Evolutionary conservation across 805 yeast species (phyloP), one percentile per base, ranked within the genome.

Genomic region (Tetrapisispora phaffii): DNA sequence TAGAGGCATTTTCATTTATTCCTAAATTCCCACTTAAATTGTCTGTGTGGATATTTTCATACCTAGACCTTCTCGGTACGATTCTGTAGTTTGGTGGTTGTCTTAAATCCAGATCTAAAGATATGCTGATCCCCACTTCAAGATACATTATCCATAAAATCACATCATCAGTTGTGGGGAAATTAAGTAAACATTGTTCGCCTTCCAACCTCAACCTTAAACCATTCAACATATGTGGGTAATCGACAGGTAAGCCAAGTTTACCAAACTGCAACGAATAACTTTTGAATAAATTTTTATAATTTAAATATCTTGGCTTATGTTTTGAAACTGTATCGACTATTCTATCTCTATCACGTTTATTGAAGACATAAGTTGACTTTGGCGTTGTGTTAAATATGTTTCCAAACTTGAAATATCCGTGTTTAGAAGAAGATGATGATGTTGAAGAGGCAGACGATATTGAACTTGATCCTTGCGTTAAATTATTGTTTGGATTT

Each of bases 241-340:
- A 87, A 63, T 90, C 98, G 1, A 77, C 71, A 0, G 97, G 96
- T 13, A 87, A 68, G 0, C 98, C 98, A 38, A 85, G 66, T 54
- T 74, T 79, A 12, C 93, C 89, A 64, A 81, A 80, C 63, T 93
- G 97, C 33, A 90, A 70, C 1, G 96, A 79, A 62, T 78, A 89
- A 0, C 87, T 76, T 50, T 80, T 72, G n/a, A 74, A 53, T 26
- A 83, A 59, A 41, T 62, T 71, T 8, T 54, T 48, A 17, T 62
- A 51, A 8, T 60, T 51, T n/a, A 73, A 46, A 32, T 60, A 57
- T 19, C 57, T 57, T 10, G 47, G 32, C 29, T 50, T 53, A 22
- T 59, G 49, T 24, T 38, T 46, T 20, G 47, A 45, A 7, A 64
- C 50, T 31, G 39, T 44, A n/a, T 48, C 39, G 4, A 50, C 31